Evolutionary conservation across 2,329 filamentous ascomycete genomes (phyloP).

Genomic region (Penicillium sp.): DNA sequence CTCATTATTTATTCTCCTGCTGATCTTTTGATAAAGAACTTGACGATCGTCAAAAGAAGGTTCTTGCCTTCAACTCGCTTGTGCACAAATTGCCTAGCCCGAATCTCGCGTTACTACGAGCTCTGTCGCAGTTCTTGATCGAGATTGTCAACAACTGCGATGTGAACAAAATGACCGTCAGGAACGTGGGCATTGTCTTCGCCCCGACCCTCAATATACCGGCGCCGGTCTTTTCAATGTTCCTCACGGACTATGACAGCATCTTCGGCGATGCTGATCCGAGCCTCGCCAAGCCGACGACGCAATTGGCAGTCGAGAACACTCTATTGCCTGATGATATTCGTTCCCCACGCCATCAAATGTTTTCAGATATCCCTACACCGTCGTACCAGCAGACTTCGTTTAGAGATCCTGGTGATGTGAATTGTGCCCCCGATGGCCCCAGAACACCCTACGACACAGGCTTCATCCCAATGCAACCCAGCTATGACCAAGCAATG

Average conservation of each 20-base stretch:
- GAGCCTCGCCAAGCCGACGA: slow-evolving; percentile 39
- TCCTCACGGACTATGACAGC: slow-evolving; percentile 82
- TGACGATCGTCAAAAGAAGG: slow-evolving; percentile 70
- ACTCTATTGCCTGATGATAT: slow-evolving; percentile 56
- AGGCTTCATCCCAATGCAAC: slow-evolving; percentile 53
- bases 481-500: slow-evolving; percentile 46
- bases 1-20: slow-evolving; percentile 3
- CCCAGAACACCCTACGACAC: slow-evolving; percentile 45
- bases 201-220: slow-evolving; percentile 96
- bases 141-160: slow-evolving; percentile 87
- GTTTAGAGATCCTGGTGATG: slow-evolving; percentile 42
- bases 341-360: slow-evolving; percentile 63
- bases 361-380: slow-evolving; percentile 66
- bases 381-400: slow-evolving; percentile 60
- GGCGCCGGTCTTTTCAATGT: slow-evolving; percentile 87
- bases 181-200: slow-evolving; percentile 97
- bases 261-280: slow-evolving; percentile 70
- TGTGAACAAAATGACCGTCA: slow-evolving; percentile 95
- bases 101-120: slow-evolving; percentile 78
- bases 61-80: slow-evolving; percentile 71
- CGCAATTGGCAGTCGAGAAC: slow-evolving; percentile 45
- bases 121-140: slow-evolving; percentile 84
- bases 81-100: slow-evolving; percentile 75
- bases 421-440: slow-evolving; percentile 24
- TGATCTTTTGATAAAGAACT: slow-evolving; percentile 56